Conservation (phyloP, 2,329 filamentous ascomycete species). For the Alternaria consortialis region DNA sequence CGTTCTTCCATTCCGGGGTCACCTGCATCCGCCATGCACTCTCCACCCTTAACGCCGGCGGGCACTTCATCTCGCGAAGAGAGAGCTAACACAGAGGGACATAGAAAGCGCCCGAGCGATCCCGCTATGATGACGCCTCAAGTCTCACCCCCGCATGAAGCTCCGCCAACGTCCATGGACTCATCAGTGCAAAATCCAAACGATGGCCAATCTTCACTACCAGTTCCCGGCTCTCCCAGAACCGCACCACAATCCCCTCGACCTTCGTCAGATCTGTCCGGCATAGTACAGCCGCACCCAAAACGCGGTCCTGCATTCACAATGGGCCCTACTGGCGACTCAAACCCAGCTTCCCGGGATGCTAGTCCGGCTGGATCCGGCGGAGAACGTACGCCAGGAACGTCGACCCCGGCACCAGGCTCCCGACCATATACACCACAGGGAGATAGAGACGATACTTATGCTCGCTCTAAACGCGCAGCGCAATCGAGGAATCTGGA, state of each 20-base stretch:
- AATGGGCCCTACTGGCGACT: constrained; percentile 65
- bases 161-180: constrained; percentile 58
- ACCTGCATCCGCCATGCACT: constrained; percentile 76
- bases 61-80: constrained; percentile 72
- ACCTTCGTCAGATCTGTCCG: constrained; percentile 56
- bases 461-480: constrained; percentile 80
- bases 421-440: constrained; percentile 80
- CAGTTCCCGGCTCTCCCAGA: constrained; percentile 41
- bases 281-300: constrained; percentile 56
- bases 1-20: constrained; percentile 68
- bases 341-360: constrained; percentile 63
- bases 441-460: constrained; percentile 84
- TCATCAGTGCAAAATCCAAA: constrained; percentile 34
- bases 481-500: constrained; percentile 72
- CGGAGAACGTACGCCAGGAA: constrained; percentile 58
- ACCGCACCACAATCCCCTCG: constrained; percentile 49
- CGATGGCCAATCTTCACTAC: constrained; percentile 32
- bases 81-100: constrained; percentile 47
- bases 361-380: constrained; percentile 70
- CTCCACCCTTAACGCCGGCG: constrained; percentile 87
- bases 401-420: constrained; percentile 65
- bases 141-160: constrained; percentile 64
- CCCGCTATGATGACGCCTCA: constrained; percentile 66
- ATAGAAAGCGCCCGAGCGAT: constrained; percentile 51
- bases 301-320: constrained; percentile 64